These are phyloP conservation scores for Beverwykella pulmonaria DNA, from an alignment of 495 filamentous ascomycete genomes.

Conservation along the genomic window DNA sequence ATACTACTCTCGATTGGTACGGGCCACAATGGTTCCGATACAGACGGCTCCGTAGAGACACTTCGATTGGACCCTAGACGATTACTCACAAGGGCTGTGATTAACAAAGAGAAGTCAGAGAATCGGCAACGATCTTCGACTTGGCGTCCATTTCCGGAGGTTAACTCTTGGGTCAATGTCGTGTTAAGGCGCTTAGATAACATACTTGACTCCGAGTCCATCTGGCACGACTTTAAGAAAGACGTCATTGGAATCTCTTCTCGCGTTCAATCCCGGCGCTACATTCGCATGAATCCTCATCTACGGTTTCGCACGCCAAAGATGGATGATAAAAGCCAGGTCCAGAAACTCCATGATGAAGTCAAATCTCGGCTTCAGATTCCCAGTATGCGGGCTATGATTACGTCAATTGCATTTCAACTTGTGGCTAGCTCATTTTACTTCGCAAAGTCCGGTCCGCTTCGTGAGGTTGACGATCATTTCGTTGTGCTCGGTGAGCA, in stretches of 20 bases:
- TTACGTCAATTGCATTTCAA: not conserved
- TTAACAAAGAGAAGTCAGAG: not conserved
- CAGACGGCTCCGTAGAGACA: not conserved
- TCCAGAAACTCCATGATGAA: not conserved
- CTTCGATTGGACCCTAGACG: not conserved
- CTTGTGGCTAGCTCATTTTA: slow-evolving; percentile 8
- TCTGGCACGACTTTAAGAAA: slow-evolving; percentile 7
- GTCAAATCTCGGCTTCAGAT: not conserved
- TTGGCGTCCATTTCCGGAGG: not conserved
- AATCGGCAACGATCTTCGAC: not conserved
- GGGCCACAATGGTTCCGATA: slow-evolving; percentile 12
- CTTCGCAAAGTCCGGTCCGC: slow-evolving; percentile 7
- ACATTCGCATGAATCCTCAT: slow-evolving; percentile 7
- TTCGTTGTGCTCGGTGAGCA: not conserved
- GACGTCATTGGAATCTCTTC: not conserved
- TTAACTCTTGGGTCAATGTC: slow-evolving; percentile 12
- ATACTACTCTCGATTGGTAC: slow-evolving; percentile 57
- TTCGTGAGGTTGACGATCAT: slow-evolving; percentile 1
- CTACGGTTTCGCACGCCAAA: not conserved
- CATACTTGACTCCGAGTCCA: slow-evolving; percentile 4
- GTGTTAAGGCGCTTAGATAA: not conserved
- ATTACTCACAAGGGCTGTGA: not conserved
- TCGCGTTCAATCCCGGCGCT: not conserved
- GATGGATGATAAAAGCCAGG: slow-evolving; percentile 3
- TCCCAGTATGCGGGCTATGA: not conserved